Evolutionary conservation across 129 eudicot genomes (phyloP).

Genomic region (Flaveria linearis): DNA sequence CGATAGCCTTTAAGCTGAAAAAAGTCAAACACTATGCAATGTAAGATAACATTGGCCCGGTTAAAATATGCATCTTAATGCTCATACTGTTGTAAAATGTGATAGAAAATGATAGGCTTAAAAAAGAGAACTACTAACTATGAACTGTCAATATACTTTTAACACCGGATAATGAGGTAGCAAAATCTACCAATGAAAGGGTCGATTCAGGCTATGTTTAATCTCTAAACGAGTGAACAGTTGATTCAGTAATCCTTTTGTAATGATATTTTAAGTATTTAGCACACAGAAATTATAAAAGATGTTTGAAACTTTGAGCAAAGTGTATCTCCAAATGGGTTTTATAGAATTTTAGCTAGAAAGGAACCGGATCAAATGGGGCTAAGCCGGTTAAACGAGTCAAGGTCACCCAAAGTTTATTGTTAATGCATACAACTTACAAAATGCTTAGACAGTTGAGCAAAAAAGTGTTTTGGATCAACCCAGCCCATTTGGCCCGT

Average conservation of each 20-base stretch:
- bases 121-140: not conserved
- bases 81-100: not conserved
- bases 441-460: not conserved
- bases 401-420: not conserved
- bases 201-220: not conserved
- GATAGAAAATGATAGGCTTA: not conserved
- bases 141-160: not conserved
- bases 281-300: not conserved
- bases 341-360: not conserved
- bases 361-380: not conserved
- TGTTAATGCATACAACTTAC: not conserved
- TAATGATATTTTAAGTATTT: not conserved
- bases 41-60: not conserved
- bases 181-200: not conserved
- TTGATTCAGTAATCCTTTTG: not conserved
- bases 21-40: not conserved
- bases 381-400: not conserved
- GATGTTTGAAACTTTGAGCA: not conserved
- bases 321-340: not conserved
- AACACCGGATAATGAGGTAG: not conserved
- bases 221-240: not conserved
- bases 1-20: slow-evolving; percentile 88
- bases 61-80: not conserved
- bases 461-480: not conserved
- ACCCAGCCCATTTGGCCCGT: not conserved